Conservation (phyloP, 495 filamentous ascomycete genomes). For the Trichocladium antarcticum region DNA sequence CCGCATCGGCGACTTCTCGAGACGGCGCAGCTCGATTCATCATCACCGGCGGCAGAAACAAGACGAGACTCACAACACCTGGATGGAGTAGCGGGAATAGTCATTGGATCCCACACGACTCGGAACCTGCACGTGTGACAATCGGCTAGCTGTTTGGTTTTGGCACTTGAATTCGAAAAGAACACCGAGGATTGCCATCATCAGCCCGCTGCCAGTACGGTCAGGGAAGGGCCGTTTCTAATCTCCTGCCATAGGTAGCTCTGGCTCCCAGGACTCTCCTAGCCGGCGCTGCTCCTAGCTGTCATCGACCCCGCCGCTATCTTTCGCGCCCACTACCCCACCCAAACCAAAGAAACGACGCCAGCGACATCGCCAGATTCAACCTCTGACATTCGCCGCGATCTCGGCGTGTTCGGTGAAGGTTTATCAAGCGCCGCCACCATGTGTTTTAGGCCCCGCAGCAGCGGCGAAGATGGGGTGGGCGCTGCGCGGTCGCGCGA, state of each 20-base stretch:
- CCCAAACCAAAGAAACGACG: not conserved
- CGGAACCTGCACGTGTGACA: not conserved
- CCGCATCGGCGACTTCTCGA: not conserved
- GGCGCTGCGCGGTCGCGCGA: slow-evolving; percentile 46
- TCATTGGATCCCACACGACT: not conserved
- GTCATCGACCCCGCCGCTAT: not conserved
- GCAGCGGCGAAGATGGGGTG: slow-evolving; percentile 37
- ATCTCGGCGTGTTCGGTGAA: not conserved
- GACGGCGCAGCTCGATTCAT: not conserved
- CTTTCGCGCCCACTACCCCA: not conserved
- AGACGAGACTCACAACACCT: not conserved
- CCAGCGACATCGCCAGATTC: not conserved
- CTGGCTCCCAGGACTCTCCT: not conserved
- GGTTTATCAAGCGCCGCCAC: slow-evolving; percentile 16
- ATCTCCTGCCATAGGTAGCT: too few species aligned
- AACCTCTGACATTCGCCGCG: not conserved
- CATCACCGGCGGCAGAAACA: too few species aligned
- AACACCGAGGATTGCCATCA: not conserved
- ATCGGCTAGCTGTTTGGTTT: not conserved
- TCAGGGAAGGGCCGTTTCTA: too few species aligned
- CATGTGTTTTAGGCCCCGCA: slow-evolving; percentile 54
- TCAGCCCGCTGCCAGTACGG: too few species aligned
- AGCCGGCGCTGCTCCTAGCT: not conserved
- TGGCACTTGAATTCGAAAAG: not conserved
- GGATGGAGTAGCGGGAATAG: not conserved